Evolutionary conservation across 164 flowering plant genomes (phyloP), one percentile per base, ranked within the genome.

Genomic region (Vitis amurensis): DNA sequence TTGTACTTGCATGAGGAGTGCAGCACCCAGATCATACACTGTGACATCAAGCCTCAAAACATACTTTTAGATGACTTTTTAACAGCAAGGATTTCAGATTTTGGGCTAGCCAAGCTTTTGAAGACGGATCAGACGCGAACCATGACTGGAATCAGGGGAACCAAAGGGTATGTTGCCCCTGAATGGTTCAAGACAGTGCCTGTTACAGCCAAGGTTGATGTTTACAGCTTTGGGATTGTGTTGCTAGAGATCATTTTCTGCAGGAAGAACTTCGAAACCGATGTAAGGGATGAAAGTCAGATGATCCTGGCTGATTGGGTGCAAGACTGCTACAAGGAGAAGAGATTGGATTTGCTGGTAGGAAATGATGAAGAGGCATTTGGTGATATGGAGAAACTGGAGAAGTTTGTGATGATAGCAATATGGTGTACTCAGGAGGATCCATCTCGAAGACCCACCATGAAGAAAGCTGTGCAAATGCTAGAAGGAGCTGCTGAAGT

Each of bases 401-500:
- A 58, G 48, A 70, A 75, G 62, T 73, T 73, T 27, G 77, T 73
- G 50, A 79, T 31, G 76, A 63, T 66, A 23, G 76, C 67, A 0
- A n/a, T 79, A n/a, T 79, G 82, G 82, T 79, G 81, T 53, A 62
- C 72, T 14, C 81, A 74, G 27, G 82, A 79, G 49, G 72, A 76
- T 50, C 64, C 82, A n/a, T 68, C 67, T 13, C 60, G 55, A 0
- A 71, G 84, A 48, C 84, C 84, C 8, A 71, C 69, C 2, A 81
- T 81, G 84, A 31, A 31, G 44, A 31, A 31, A 31, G 44, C 4
- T 31, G 44, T 31, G 7, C 44, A 31, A 2, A 31, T 31, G 7
- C 44, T 31, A 31, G 44, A 31, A 31, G 44, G 44, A 31, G 44
- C 44, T 31, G 44, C 44, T 31, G 44, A 31, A 31, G 44, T 31